Percentiles rank a stretch among this genome's conserved stretches.
Conservation (phyloP, 768 basidiomycete genomes). For the Sutorius australiensis region DNA sequence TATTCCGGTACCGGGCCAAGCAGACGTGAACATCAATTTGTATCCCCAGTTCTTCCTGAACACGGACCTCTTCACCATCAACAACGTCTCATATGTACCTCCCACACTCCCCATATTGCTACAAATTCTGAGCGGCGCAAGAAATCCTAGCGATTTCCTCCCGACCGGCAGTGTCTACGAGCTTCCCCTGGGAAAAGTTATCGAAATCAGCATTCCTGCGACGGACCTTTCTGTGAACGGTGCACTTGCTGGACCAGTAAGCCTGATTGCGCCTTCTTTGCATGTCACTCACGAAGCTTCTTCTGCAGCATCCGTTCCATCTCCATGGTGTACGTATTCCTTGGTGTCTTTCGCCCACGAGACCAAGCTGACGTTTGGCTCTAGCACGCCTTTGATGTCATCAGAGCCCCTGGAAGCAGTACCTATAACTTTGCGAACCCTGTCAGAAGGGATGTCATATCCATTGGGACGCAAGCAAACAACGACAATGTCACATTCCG, state of each 20-base stretch:
- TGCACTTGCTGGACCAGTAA: constrained; percentile 13
- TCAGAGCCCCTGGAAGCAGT: constrained; percentile 37
- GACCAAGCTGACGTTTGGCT: background rate
- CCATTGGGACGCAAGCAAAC: constrained; percentile 24
- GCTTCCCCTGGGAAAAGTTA: constrained; percentile 39
- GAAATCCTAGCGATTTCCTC: constrained; percentile 33
- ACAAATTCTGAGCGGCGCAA: constrained; percentile 39
- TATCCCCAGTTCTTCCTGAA: constrained; percentile 16
- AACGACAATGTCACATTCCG: constrained; percentile 47
- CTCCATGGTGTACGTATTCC: constrained; percentile 40
- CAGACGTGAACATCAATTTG: constrained; percentile 39
- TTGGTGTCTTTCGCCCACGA: background rate
- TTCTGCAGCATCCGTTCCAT: constrained; percentile 36
- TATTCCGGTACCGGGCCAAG: constrained; percentile 32
- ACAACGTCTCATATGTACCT: constrained; percentile 28
- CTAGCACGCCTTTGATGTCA: constrained; percentile 40
- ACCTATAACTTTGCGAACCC: constrained; percentile 48
- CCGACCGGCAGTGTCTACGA: constrained; percentile 41
- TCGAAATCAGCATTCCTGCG: constrained; percentile 41
- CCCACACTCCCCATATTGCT: constrained; percentile 41
- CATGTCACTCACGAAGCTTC: background rate
- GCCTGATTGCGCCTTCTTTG: background rate
- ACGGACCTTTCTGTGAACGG: constrained; percentile 7
- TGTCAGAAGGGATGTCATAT: constrained; percentile 47
- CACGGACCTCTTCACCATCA: constrained; percentile 3